Percentiles rank a stretch among this genome's conserved stretches.
phyloP scores from a whole-genome alignment of 2,329 filamentous ascomycete species.

The Fusarium ambrosium region DNA sequence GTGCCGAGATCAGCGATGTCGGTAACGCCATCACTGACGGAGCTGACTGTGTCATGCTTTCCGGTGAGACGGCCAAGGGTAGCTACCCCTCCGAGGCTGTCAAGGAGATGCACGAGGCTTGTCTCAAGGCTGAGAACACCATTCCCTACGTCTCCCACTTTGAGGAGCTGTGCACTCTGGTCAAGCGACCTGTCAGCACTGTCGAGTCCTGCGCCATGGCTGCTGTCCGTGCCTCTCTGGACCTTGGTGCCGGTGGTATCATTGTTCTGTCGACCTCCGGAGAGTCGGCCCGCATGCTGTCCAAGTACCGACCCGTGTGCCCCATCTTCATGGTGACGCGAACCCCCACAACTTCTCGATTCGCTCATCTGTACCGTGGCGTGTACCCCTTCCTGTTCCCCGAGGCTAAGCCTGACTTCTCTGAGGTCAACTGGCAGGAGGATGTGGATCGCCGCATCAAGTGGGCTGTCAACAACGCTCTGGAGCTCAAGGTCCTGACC shows the following conservation, averaged over 20 bases:
- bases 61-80: slow-evolving; percentile 98
- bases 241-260: slow-evolving; percentile 96
- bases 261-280: slow-evolving; percentile 96
- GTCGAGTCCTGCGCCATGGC: slow-evolving; percentile 97
- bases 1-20: slow-evolving; percentile 98
- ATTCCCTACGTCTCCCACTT: slow-evolving; percentile 98
- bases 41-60: slow-evolving; percentile 99
- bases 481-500: slow-evolving; percentile 82
- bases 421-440: slow-evolving; percentile 95
- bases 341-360: slow-evolving; percentile 85
- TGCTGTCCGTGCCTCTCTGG: slow-evolving; percentile 93
- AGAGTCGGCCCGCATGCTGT: slow-evolving; percentile 92
- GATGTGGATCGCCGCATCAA: slow-evolving; percentile 97
- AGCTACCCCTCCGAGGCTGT: slow-evolving; percentile 93
- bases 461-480: slow-evolving; percentile 92
- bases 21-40: slow-evolving; percentile 98
- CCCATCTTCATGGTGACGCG: slow-evolving; percentile 99
- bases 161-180: slow-evolving; percentile 90
- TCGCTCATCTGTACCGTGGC: slow-evolving; percentile 95
- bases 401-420: slow-evolving; percentile 95
- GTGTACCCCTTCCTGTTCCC: slow-evolving; percentile 98
- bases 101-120: slow-evolving; percentile 98
- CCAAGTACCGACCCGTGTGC: slow-evolving; percentile 99
- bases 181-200: slow-evolving; percentile 85
- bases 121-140: slow-evolving; percentile 94